Evolutionary conservation across 768 basidiomycete genomes (phyloP).

Genomic region (Lentinula aciculospora): DNA sequence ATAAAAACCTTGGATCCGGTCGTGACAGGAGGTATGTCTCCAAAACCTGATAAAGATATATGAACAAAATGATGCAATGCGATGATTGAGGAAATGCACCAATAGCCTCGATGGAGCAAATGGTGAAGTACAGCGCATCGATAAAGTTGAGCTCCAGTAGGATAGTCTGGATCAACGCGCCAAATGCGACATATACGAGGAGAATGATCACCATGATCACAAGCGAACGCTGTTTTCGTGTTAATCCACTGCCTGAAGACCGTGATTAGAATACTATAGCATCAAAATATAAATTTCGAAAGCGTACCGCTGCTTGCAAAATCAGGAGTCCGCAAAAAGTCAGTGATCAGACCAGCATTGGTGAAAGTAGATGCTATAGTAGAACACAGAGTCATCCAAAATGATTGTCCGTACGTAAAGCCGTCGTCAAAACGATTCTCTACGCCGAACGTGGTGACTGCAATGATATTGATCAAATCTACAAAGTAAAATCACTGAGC

Average conservation of each 20-base stretch:
- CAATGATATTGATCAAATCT: conserved; percentile 68
- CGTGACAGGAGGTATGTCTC: conserved; percentile 59
- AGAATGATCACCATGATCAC: conserved; percentile 74
- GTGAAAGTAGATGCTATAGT: conserved; percentile 61
- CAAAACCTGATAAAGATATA: conserved; percentile 36
- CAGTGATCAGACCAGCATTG: conserved; percentile 63
- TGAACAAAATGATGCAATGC: background rate
- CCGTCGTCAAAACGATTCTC: conserved; percentile 55
- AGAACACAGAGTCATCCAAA: conserved; percentile 76
- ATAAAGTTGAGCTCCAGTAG: conserved; percentile 56
- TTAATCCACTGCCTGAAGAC: conserved; percentile 66
- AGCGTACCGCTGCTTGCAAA: conserved; percentile 58
- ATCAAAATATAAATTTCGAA: background rate
- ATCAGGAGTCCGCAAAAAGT: conserved; percentile 52
- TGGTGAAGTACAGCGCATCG: conserved; percentile 72
- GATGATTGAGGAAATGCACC: conserved; percentile 21
- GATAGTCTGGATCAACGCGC: conserved; percentile 53
- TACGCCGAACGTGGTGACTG: conserved; percentile 58
- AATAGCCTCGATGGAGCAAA: conserved; percentile 68
- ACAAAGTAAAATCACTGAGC: background rate
- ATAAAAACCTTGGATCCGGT: conserved; percentile 53
- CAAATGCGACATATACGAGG: conserved; percentile 68
- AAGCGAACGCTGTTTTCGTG: conserved; percentile 73
- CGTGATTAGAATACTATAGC: background rate
- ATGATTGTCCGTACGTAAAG: conserved; percentile 65